Evolutionary conservation across 2,329 filamentous ascomycete species (phyloP), one percentile per base, ranked within the genome.

Genomic region (Pseudogymnoascus sp.): DNA sequence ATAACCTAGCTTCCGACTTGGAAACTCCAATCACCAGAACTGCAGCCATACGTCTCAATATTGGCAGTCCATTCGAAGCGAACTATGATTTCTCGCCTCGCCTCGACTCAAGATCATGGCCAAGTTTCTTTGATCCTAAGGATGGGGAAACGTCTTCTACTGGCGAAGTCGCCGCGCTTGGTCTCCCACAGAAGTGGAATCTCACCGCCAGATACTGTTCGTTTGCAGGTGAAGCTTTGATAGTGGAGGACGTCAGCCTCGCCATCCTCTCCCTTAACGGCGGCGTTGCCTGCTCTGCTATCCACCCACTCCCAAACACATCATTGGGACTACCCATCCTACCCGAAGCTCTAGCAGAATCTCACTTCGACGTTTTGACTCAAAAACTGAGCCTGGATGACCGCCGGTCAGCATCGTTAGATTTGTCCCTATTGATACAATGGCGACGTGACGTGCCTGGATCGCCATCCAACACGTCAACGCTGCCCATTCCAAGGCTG

Each of bases 1-100:
- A 99, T 73, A 86, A 89, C 70, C 81, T 97, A 1, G 79, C 87
- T 2, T 89, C 90, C 5, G 93, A 97, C 72, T 79, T 86, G 0
- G 88, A 89, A 60, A 96, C 92, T 1, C 87, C 89, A 1, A 89
- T 97, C 40, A 85, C 87, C 38, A 93, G 96, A 74, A 84, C 83
- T 1, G 77, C 89, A 21, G 81, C 85, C 1, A 82, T 89, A 40
- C 86, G 88, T 62, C 75, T 97, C 4, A 83, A 86, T 38, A 83
- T 97, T 63, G 85, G 91, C 62, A 88, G 86, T 60, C 91, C 93
- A 0, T 97, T 99, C 70, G 92, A 96, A 76, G 90, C 92, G 14
- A 95, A 90, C 70, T 97, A 96, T 74, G 91, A 96, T 66, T 85
- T 97, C 66, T 82, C 88, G 11, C 92, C 95, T 10, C 84, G 89